phyloP scores from a whole-genome alignment of 2,329 filamentous ascomycete species.

The Chaetomium globosum region DNA sequence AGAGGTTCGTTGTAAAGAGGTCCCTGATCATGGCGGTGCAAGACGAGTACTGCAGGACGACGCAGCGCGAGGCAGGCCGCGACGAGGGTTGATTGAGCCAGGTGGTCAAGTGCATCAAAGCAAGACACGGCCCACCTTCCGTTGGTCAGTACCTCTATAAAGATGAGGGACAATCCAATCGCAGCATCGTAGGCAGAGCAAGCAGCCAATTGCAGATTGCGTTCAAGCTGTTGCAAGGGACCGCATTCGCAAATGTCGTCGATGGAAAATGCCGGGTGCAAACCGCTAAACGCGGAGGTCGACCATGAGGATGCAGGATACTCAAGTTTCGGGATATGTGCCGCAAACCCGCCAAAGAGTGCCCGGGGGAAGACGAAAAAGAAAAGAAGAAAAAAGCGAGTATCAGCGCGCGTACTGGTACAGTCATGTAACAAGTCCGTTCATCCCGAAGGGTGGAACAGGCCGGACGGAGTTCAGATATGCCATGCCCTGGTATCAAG shows the following conservation, averaged over 20 bases:
- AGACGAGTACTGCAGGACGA: neutral
- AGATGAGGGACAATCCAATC: constrained; percentile 11
- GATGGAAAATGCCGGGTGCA: constrained; percentile 8
- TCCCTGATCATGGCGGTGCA: constrained; percentile 2
- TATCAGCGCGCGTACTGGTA: constrained; percentile 28
- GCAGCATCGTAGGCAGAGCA: neutral
- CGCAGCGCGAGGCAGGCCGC: neutral
- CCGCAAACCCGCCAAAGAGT: constrained; percentile 10
- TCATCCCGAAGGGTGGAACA: constrained; percentile 11
- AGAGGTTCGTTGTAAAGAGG: neutral
- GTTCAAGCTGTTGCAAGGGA: neutral
- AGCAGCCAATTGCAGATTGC: neutral
- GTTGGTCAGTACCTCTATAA: neutral
- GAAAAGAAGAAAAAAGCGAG: constrained; percentile 10
- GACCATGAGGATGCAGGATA: constrained; percentile 1
- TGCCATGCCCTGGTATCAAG: constrained; percentile 30
- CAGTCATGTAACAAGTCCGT: constrained; percentile 30
- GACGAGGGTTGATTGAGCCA: constrained; percentile 11
- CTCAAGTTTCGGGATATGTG: constrained; percentile 12
- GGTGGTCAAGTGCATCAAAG: constrained; percentile 22
- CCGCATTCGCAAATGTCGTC: neutral
- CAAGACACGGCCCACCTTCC: constrained; percentile 25
- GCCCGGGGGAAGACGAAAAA: neutral
- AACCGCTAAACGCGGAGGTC: neutral
- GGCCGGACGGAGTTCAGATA: constrained; percentile 21